Base-by-base conservation (phyloP, 768 basidiomycete genomes). In the Tricholoma bakamatsutake region DNA sequence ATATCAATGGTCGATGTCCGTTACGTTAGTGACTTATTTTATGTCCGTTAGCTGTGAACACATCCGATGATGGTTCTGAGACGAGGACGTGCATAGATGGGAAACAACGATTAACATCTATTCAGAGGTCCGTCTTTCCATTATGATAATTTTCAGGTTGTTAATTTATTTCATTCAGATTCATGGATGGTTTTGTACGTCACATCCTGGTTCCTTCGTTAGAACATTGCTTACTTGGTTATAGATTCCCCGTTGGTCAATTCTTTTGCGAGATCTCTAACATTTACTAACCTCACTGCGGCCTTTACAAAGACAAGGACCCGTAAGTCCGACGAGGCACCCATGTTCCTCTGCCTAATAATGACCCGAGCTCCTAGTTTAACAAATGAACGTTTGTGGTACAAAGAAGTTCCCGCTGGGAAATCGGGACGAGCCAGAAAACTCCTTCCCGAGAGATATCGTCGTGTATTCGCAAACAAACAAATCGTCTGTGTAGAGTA, bases 401-500 rank as follows among this genome's bases (percentile, higher is more conserved):
- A 76, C 66, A 80, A 27, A 55, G 12, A 59, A 17, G 52, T 43
- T 10, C 6, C 17, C 10, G 63, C 8, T 34, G 43, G 4, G 49
- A 46, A 2, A 60, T 61, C 34, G 49, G 52, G 52, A 68, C 69
- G 53, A 34, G 55, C 59, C 49, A 56, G 42, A 58, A 57, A 61
- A 24, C 52, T 79, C 1, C 71, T 88, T 0, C 84, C 84, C 0
- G 76, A 79, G 1, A 77, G 73, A 56, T 85, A 82, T 61, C 76
- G 71, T 52, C 80, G 78, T 11, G 28, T 82, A 2, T 90, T 90
- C 57, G 72, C 79, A 21, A 85, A 82, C 61, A 90, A 90, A 67
- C 86, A 88, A 59, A 78, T 92, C 27, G 84, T 87, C 2, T 91
- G 89, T 61, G 80, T 89, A 30, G 89, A 91, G 64, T 92, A 86